Conservation (phyloP, 208 protist species). For the Phytomonas sp. region DNA sequence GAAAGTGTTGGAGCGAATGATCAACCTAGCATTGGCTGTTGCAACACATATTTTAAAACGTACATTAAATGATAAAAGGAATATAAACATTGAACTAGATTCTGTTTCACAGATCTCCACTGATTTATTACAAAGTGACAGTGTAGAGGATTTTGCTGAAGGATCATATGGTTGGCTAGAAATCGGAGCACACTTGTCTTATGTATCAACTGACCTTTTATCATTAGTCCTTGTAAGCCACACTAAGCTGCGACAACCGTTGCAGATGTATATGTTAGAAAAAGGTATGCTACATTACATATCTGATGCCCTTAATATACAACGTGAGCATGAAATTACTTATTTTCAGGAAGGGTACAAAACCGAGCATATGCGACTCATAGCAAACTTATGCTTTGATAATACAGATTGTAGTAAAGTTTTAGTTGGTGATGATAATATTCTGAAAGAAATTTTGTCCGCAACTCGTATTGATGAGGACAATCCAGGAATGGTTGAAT, state of each 20-base stretch:
- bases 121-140: slow-evolving; percentile 28
- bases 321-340: slow-evolving; percentile 55
- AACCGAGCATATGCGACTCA: slow-evolving; percentile 60
- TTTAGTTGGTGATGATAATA: slow-evolving; percentile 25
- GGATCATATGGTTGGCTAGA: slow-evolving; percentile 70
- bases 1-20: slow-evolving; percentile 58
- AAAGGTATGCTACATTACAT: slow-evolving; percentile 46
- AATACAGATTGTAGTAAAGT: slow-evolving; percentile 30
- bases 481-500: slow-evolving; percentile 84
- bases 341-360: slow-evolving; percentile 76
- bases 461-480: slow-evolving; percentile 80
- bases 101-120: background rate
- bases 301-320: slow-evolving; percentile 45
- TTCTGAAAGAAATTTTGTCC: slow-evolving; percentile 51
- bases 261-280: slow-evolving; percentile 62
- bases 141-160: slow-evolving; percentile 73
- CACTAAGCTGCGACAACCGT: slow-evolving; percentile 18
- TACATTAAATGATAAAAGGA: slow-evolving; percentile 11
- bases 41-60: slow-evolving; percentile 38
- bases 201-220: slow-evolving; percentile 49
- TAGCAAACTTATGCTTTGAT: slow-evolving; percentile 61
- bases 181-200: slow-evolving; percentile 47
- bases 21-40: slow-evolving; percentile 45
- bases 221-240: slow-evolving; percentile 44
- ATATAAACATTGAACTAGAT: background rate